Conservation (phyloP, 805 yeast species). For the Ogataea populi-albae region DNA sequence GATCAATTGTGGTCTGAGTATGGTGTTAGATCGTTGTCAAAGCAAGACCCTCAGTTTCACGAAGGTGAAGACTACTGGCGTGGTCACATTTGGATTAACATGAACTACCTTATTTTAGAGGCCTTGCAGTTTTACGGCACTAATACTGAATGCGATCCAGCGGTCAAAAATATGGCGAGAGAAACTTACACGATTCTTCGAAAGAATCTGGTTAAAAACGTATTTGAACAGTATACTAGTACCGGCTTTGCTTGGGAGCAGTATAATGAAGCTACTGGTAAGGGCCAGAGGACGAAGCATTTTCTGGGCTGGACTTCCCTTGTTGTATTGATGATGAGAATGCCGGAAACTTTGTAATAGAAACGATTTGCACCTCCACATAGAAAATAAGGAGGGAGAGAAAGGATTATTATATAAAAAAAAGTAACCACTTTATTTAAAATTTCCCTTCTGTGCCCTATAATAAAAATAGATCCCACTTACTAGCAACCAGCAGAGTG, state of each 20-base stretch:
- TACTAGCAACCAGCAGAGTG: no score
- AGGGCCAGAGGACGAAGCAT: slow-evolving; percentile 77
- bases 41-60: slow-evolving; percentile 60
- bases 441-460: no score
- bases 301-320: slow-evolving; percentile 94
- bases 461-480: no score
- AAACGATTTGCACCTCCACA: neutral
- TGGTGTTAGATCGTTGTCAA: slow-evolving; percentile 82
- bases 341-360: slow-evolving; percentile 53
- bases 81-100: slow-evolving; percentile 89
- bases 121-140: slow-evolving; percentile 56
- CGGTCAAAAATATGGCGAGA: slow-evolving; percentile 39
- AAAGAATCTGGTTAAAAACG: slow-evolving; percentile 62
- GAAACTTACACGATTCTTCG: slow-evolving; percentile 59
- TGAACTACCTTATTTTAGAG: slow-evolving; percentile 80
- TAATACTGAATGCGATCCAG: slow-evolving; percentile 29
- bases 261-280: slow-evolving; percentile 75
- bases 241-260: slow-evolving; percentile 92
- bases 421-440: no score
- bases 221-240: slow-evolving; percentile 61
- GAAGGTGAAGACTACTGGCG: slow-evolving; percentile 94
- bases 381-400: slow-evolving; percentile 1
- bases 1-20: slow-evolving; percentile 70
- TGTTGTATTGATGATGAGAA: slow-evolving; percentile 74
- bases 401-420: neutral